Evolutionary conservation across 441 rosid genomes (phyloP), one percentile per base, ranked within the genome.

Genomic region (Theobroma grandiflorum): DNA sequence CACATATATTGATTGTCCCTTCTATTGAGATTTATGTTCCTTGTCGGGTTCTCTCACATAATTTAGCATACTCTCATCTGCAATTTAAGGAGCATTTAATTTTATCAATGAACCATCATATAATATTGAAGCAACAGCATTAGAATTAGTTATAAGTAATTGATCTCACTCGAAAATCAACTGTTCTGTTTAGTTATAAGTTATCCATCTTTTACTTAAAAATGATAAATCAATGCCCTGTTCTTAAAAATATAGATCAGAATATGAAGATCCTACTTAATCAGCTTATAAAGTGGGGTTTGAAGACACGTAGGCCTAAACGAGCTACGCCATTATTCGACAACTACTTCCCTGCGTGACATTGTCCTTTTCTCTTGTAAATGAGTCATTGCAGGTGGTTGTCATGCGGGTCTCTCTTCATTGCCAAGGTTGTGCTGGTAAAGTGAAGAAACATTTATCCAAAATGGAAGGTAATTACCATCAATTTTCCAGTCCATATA

Each of bases 351-450:
- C 45, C 3, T 14, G 10, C 35, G 7, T 47, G 38, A 42, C 59
- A 55, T 33, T 49, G 40, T 63, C 47, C 26, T 8, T 53, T 3
- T 77, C 16, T 73, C 15, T 43, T 22, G 9, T 11, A 69, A 67
- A 50, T 42, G 8, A 40, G 40, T 70, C 66, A 26, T 55, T 75
- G 64, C 87, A 92, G 96, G 93, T 89, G 33, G 93, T 92, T 49
- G 93, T 91, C 6, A 88, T 92, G 94, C 38, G 92, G 78, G 96
- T 92, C 63, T 85, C 94, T 18, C 80, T 92, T 74, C 93, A 92
- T 82, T 92, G 96, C 72, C 92, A 92, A 85, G 96, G 96, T 20
- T 92, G 96, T 67, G 96, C 92, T 61, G 89, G 89, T 6, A 89
- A 91, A 84, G 86, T 92, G 65, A 92, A 88, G 88, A 92, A 88